Evolutionary conservation across 23 red algal species (phyloP).

Genomic region (Porphyridium purpureum): DNA sequence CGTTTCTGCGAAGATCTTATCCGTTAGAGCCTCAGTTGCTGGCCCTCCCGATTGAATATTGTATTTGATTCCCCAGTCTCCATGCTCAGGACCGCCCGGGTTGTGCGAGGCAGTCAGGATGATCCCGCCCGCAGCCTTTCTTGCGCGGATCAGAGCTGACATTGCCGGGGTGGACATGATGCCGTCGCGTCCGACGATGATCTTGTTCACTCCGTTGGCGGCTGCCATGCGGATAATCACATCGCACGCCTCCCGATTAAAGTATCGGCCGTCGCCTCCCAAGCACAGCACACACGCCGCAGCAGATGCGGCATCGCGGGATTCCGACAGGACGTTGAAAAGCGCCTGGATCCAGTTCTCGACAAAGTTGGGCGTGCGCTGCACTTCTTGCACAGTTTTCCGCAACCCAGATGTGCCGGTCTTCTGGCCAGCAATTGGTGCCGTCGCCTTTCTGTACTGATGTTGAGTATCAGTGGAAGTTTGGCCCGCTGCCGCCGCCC

Average conservation of each 20-base stretch:
- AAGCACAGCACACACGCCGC: too few species aligned
- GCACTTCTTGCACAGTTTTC: slow-evolving; percentile 24
- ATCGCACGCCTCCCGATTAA: slow-evolving; percentile 33
- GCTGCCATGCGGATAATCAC: slow-evolving; percentile 71
- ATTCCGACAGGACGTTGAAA: slow-evolving; percentile 22
- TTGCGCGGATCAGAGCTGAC: slow-evolving; percentile 36
- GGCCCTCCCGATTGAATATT: slow-evolving; percentile 61
- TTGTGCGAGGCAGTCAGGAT: slow-evolving; percentile 93
- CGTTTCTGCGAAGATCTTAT: slow-evolving; percentile 48
- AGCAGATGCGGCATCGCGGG: neutral
- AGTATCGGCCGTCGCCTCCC: slow-evolving; percentile 88
- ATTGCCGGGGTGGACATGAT: slow-evolving; percentile 71
- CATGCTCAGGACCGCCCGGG: slow-evolving; percentile 39
- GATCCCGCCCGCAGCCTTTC: slow-evolving; percentile 51
- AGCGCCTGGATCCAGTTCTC: slow-evolving; percentile 90
- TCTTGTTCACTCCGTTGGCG: slow-evolving; percentile 52
- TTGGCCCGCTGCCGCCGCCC: too few species aligned
- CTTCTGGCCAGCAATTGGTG: slow-evolving; percentile 66
- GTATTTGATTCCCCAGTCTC: slow-evolving; percentile 93
- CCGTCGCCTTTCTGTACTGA: too few species aligned
- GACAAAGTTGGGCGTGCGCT: slow-evolving; percentile 34
- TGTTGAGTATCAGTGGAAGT: too few species aligned
- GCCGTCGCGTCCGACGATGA: slow-evolving; percentile 56
- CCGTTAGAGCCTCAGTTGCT: slow-evolving; percentile 35
- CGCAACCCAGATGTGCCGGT: slow-evolving; percentile 89